These are phyloP conservation scores for Filobasidium uniguttulatum DNA, from an alignment of 1,284 basidiomycete genomes.

Conservation along the genomic window DNA sequence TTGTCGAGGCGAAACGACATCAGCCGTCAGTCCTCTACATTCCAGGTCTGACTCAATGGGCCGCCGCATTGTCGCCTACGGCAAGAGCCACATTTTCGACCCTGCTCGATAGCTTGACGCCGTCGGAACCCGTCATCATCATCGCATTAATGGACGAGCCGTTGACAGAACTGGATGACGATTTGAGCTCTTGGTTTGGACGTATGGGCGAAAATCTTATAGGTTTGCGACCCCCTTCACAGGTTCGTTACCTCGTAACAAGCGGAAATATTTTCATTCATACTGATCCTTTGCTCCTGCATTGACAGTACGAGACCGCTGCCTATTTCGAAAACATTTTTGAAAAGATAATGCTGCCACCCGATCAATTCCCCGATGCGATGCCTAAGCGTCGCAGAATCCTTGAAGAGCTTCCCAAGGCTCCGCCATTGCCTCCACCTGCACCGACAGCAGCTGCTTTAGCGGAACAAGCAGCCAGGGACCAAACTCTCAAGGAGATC, in stretches of 20 bases:
- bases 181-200: constrained; percentile 89
- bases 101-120: constrained; percentile 76
- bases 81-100: constrained; percentile 73
- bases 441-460: constrained; percentile 72
- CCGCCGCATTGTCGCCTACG: constrained; percentile 66
- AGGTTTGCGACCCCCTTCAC: constrained; percentile 44
- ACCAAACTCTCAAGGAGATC: constrained; percentile 63
- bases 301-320: constrained; percentile 44
- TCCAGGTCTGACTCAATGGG: constrained; percentile 78
- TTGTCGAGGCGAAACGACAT: constrained; percentile 92
- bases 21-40: constrained; percentile 94
- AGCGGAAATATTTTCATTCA: background rate
- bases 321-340: constrained; percentile 67
- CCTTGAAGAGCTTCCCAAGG: constrained; percentile 72
- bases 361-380: constrained; percentile 83
- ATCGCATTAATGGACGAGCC: constrained; percentile 67
- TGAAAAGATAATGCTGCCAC: constrained; percentile 54
- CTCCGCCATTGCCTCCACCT: constrained; percentile 76
- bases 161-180: constrained; percentile 56
- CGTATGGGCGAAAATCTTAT: constrained; percentile 59
- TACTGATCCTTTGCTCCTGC: background rate
- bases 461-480: constrained; percentile 66
- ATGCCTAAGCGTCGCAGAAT: constrained; percentile 68
- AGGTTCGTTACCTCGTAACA: constrained; percentile 21
- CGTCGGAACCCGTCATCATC: constrained; percentile 82